A percentile compares a stretch with the other conserved stretches of the same genome.
These are phyloP conservation scores for Tieghemostelium lacteum DNA, from an alignment of 78 protist genomes.

Conservation along the genomic window DNA sequence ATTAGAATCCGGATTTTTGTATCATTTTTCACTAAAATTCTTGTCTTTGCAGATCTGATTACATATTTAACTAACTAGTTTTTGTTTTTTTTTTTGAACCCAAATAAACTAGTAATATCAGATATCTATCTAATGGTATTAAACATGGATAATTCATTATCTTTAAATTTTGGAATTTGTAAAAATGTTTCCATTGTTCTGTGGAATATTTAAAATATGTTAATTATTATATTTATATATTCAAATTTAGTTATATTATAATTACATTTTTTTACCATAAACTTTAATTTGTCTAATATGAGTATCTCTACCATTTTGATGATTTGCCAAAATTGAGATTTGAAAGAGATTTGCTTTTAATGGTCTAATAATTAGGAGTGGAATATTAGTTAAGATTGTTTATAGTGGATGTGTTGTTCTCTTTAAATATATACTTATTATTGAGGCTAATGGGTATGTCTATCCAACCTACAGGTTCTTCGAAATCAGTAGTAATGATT, in stretches of 20 bases:
- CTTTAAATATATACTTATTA: neutral
- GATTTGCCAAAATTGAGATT: slow-evolving; percentile 54
- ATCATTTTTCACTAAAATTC: too few relatives aligned
- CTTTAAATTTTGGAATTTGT: slow-evolving; percentile 20
- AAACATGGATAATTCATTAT: slow-evolving; percentile 19
- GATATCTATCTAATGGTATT: slow-evolving; percentile 33
- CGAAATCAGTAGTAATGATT: slow-evolving; percentile 27
- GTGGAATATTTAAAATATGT: neutral
- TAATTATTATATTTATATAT: slow-evolving; percentile 72
- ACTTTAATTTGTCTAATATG: slow-evolving; percentile 79
- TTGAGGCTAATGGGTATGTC: slow-evolving; percentile 39
- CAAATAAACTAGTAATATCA: too few relatives aligned
- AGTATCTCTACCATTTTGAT: slow-evolving; percentile 81
- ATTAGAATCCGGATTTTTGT: too few relatives aligned
- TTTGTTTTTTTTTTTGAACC: too few relatives aligned
- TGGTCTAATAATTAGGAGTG: neutral
- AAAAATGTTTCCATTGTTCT: slow-evolving; percentile 20
- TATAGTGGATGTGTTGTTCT: neutral
- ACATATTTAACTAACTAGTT: too few relatives aligned
- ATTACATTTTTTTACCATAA: slow-evolving; percentile 68
- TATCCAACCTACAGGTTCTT: slow-evolving; percentile 74
- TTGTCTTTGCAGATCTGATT: too few relatives aligned
- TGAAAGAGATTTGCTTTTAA: slow-evolving; percentile 56
- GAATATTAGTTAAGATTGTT: neutral
- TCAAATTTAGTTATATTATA: slow-evolving; percentile 31